Percentiles rank a stretch among this genome's conserved stretches.
phyloP scores from a whole-genome alignment of 495 filamentous ascomycete species.

The Bryoglossum gracile region DNA sequence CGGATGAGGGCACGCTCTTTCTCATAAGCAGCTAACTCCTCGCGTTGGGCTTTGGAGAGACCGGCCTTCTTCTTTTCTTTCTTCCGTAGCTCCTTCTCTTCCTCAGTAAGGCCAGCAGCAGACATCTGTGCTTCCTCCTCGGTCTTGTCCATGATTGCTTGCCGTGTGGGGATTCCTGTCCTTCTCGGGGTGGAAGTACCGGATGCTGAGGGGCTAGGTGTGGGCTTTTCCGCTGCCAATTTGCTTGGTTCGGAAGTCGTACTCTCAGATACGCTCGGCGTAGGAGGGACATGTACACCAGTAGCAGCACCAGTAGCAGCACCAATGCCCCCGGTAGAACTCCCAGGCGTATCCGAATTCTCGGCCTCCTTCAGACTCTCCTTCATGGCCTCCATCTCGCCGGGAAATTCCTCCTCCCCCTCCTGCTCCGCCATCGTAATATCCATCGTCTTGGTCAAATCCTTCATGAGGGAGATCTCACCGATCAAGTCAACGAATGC shows the following conservation, averaged over 20 bases:
- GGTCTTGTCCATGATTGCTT: constrained; percentile 79
- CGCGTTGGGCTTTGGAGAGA: constrained; percentile 80
- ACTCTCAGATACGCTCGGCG: constrained; percentile 11
- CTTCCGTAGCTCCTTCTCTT: constrained; percentile 69
- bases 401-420: constrained; percentile 55
- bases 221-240: constrained; percentile 14
- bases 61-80: constrained; percentile 83
- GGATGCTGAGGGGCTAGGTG: constrained; percentile 21
- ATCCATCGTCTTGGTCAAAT: constrained; percentile 83
- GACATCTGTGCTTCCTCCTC: constrained; percentile 74
- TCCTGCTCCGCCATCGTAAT: constrained; percentile 69
- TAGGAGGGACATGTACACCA: constrained; percentile 1
- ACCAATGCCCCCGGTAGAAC: constrained; percentile 11
- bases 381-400: constrained; percentile 38
- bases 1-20: constrained; percentile 73
- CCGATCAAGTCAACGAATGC: constrained; percentile 90
- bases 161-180: constrained; percentile 62
- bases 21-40: constrained; percentile 83
- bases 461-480: constrained; percentile 89
- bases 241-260: background rate
- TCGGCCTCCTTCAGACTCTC: constrained; percentile 37
- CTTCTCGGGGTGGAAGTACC: constrained; percentile 54
- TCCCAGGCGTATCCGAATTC: constrained; percentile 4
- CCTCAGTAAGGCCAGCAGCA: constrained; percentile 61
- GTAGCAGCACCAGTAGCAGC: constrained; percentile 12